Base-by-base conservation (phyloP, 2,329 filamentous ascomycete genomes). In the Aspergillus tubingensis region DNA sequence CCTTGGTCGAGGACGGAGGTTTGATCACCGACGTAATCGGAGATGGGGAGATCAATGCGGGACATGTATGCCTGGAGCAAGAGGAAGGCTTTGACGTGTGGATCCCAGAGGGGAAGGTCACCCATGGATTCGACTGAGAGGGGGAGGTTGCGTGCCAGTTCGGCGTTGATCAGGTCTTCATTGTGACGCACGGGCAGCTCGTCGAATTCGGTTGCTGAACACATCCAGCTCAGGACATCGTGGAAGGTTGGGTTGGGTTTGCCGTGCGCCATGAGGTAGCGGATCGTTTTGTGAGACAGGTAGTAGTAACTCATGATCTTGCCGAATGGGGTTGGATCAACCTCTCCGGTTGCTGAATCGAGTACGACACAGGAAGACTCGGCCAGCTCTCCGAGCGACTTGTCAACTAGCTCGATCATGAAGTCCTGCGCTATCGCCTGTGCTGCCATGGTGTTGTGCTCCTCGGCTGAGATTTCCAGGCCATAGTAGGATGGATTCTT, bases 271-370 rank as follows among this genome's bases (percentile, higher is more conserved):
- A 91, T 86, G 6, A 99, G 85, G 69, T 92, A 88, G 1, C 95
- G 91, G 69, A 99, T 92, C 0, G 95, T 99, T 77, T 91, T 91
- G 80, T 99, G 95, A 0, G 93, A 96, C 51, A 95, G 88, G 73
- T 99, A 99, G 83, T 99, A 99, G 82, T 98, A 99, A 75, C 91
- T 96, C 92, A 98, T 97, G 72, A 99, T 98, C 80, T 96, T 97
- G 70, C 95, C 95, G 6, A 98, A 84, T 0, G 94, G 89, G 0
- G 95, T 98, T 0, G 94, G 82, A 68, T 96, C 91, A 27, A 99
- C 88, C 67, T 96, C 90, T 47, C 94, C 94, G 65, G 95, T 96
- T 3, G 75, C 74, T 48, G 89, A 88, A 70, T 91, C 90, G 3
- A 96, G 83, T 17, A 88, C 84, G 15, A 96, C 87, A 79, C 95